Evolutionary conservation across 208 protist species (phyloP).

Genomic region (Trypanosoma conorhini): DNA sequence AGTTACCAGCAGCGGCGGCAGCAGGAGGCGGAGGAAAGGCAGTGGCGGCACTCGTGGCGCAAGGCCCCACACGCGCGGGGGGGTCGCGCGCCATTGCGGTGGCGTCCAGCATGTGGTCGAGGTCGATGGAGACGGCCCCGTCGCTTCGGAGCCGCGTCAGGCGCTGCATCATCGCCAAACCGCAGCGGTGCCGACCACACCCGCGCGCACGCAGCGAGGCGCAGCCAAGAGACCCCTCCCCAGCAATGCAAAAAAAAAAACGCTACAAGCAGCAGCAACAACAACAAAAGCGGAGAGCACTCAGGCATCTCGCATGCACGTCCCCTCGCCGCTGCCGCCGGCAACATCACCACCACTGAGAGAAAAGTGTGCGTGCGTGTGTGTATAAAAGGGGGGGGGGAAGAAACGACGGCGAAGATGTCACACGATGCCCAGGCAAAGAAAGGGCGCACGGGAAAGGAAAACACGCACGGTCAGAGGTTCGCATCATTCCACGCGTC

Average conservation of each 20-base stretch:
- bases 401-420: too few species aligned
- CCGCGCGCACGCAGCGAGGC: neutral
- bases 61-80: neutral
- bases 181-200: neutral
- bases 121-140: conserved; percentile 16
- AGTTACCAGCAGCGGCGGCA: neutral
- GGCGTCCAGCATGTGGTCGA: neutral
- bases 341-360: too few species aligned
- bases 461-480: too few species aligned
- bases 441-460: too few species aligned
- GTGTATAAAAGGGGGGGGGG: too few species aligned
- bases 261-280: neutral
- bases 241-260: neutral
- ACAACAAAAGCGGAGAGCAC: neutral
- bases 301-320: too few species aligned
- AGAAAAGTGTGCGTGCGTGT: too few species aligned
- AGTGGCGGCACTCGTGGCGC: neutral
- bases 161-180: conserved; percentile 1
- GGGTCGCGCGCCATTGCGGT: neutral
- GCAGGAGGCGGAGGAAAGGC: neutral
- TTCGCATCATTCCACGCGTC: too few species aligned
- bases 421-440: too few species aligned
- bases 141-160: conserved; percentile 13
- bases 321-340: too few species aligned
- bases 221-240: neutral